Evolutionary conservation across 139 green algal species (phyloP).

Genomic region (Auxenochlorella pyrenoidosa): DNA sequence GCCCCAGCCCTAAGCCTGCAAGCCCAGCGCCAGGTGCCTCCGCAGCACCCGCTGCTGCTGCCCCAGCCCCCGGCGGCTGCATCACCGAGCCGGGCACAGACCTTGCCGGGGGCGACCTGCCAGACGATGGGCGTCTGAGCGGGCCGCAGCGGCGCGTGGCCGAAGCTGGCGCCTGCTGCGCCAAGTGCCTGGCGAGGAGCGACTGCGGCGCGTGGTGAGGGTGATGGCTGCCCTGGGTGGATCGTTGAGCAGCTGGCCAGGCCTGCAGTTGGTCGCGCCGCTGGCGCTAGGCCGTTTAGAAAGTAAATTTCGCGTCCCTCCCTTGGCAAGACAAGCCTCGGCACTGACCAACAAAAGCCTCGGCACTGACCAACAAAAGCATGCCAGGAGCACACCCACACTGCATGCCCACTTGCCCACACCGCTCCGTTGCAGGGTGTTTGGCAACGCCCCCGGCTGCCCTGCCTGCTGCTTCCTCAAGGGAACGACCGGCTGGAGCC

Average conservation of each 20-base stretch:
- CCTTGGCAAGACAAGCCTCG: too few species aligned
- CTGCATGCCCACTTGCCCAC: too few species aligned
- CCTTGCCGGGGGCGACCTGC: background rate
- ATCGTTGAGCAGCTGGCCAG: too few species aligned
- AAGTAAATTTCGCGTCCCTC: too few species aligned
- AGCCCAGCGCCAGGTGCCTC: too few species aligned
- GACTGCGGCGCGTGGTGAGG: slow-evolving; percentile 12
- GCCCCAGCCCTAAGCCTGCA: too few species aligned
- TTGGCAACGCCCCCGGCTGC: background rate
- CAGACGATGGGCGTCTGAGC: background rate
- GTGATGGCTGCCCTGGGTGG: too few species aligned
- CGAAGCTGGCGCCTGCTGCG: background rate
- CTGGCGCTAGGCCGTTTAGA: too few species aligned
- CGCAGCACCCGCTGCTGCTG: background rate
- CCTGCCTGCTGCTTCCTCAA: slow-evolving; percentile 29
- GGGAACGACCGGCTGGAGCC: background rate
- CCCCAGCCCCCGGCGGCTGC: background rate
- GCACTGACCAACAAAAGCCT: too few species aligned
- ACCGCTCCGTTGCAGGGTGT: background rate
- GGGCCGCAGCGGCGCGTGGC: background rate
- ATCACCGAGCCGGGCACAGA: background rate
- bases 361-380: too few species aligned
- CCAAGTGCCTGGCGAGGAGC: background rate
- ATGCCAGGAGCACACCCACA: too few species aligned
- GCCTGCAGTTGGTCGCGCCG: too few species aligned